Evolutionary conservation across 2,329 filamentous ascomycete genomes (phyloP).

Genomic region (Pseudogymnoascus pannorum): DNA sequence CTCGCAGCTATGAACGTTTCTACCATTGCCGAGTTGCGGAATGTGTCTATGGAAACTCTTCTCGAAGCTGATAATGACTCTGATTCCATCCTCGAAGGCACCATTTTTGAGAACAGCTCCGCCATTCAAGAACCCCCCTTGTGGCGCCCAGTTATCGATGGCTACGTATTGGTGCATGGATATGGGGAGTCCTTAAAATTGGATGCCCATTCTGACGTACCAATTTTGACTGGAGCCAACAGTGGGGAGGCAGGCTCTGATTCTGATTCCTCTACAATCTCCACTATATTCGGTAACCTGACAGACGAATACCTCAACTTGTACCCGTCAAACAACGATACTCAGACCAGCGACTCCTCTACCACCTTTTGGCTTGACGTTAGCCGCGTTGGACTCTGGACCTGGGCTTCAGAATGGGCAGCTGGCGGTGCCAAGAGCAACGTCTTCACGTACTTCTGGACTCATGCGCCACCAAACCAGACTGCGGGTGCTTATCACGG

Average conservation of each 20-base stretch:
- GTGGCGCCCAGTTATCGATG: slow-evolving; percentile 27
- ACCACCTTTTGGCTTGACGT: slow-evolving; percentile 25
- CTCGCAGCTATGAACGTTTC: slow-evolving; percentile 19
- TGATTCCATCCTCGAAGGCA: slow-evolving; percentile 23
- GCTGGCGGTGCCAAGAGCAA: slow-evolving; percentile 20
- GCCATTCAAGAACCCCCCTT: slow-evolving; percentile 20
- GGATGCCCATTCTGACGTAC: slow-evolving; percentile 22
- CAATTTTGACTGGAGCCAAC: slow-evolving; percentile 29
- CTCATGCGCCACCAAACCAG: slow-evolving; percentile 24
- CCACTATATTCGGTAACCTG: background rate
- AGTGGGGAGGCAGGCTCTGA: slow-evolving; percentile 20
- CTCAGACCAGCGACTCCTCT: slow-evolving; percentile 18
- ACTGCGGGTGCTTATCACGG: slow-evolving; percentile 25
- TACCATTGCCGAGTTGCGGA: slow-evolving; percentile 19
- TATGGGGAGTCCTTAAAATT: slow-evolving; percentile 20
- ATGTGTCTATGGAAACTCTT: slow-evolving; percentile 16
- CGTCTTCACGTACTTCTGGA: slow-evolving; percentile 29
- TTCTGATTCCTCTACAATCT: background rate
- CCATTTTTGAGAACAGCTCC: slow-evolving; percentile 20
- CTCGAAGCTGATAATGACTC: slow-evolving; percentile 15
- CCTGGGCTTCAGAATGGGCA: slow-evolving; percentile 24
- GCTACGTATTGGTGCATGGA: slow-evolving; percentile 24
- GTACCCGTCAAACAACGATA: slow-evolving; percentile 22
- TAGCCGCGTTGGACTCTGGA: slow-evolving; percentile 23
- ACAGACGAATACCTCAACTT: slow-evolving; percentile 15